A percentile compares a stretch with the other conserved stretches of the same genome.
Conservation (phyloP, 2,329 filamentous ascomycete species). For the Dactylonectria estremocensis region DNA sequence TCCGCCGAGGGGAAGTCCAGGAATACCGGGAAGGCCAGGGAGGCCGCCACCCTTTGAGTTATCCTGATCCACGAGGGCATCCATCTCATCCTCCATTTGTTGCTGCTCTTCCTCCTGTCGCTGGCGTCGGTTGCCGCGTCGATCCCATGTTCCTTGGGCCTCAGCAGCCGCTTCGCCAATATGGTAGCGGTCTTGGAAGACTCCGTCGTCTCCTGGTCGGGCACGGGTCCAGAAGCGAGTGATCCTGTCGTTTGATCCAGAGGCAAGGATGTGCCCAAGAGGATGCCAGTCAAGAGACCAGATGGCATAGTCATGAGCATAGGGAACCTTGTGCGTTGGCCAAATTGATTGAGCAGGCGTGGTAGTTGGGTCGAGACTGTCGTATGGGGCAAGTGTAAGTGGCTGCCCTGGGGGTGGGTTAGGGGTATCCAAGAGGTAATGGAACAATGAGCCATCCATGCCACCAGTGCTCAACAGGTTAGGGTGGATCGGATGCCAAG, state of each 20-base stretch:
- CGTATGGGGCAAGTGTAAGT: constrained; percentile 84
- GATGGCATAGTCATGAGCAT: constrained; percentile 94
- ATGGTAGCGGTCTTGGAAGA: constrained; percentile 92
- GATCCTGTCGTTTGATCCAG: constrained; percentile 95
- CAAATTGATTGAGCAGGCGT: constrained; percentile 92
- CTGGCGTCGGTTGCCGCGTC: constrained; percentile 82
- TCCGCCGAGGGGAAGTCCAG: constrained; percentile 68
- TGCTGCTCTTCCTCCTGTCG: constrained; percentile 94
- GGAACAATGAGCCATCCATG: constrained; percentile 89
- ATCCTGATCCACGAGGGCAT: constrained; percentile 92
- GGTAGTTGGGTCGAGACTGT: constrained; percentile 83
- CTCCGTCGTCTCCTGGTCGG: constrained; percentile 87
- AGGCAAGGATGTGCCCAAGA: constrained; percentile 93
- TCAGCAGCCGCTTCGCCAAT: constrained; percentile 95
- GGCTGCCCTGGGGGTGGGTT: constrained; percentile 84
- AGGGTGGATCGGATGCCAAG: constrained; percentile 94
- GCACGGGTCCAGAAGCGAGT: constrained; percentile 97
- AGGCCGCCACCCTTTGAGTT: constrained; percentile 63
- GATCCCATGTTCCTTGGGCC: constrained; percentile 94
- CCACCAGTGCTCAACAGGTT: constrained; percentile 92
- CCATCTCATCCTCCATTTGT: constrained; percentile 92
- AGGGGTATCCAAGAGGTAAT: constrained; percentile 96
- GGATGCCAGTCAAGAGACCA: constrained; percentile 99
- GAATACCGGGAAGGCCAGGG: constrained; percentile 68
- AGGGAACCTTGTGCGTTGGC: constrained; percentile 88